Percentiles rank a stretch among this genome's conserved stretches.
These are phyloP conservation scores for Phytophthora vignae DNA, from an alignment of 352 stramenopile species.

Conservation along the genomic window DNA sequence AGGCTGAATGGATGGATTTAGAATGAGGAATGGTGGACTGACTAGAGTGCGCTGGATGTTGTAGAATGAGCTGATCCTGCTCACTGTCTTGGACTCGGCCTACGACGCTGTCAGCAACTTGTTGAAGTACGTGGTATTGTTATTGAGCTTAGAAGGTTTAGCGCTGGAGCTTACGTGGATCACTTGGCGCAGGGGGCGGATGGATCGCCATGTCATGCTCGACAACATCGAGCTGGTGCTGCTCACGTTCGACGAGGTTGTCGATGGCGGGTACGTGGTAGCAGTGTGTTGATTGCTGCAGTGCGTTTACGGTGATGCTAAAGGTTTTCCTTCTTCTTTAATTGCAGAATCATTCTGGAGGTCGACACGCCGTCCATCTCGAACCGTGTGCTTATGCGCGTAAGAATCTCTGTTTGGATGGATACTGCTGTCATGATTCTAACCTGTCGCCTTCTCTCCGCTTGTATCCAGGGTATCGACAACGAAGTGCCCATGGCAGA, in stretches of 20 bases:
- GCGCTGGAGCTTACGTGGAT: constrained; percentile 6
- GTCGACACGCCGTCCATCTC: constrained; percentile 89
- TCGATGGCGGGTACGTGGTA: constrained; percentile 82
- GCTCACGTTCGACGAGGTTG: constrained; percentile 91
- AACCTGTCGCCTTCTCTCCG: constrained; percentile 12
- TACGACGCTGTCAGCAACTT: constrained; percentile 89
- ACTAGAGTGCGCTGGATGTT: constrained; percentile 6
- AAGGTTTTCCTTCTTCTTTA: not conserved
- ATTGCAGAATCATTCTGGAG: constrained; percentile 86
- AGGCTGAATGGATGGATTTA: not conserved
- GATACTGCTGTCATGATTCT: not conserved
- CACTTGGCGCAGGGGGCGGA: constrained; percentile 61
- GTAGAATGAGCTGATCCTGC: constrained; percentile 91
- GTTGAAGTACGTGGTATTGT: constrained; percentile 71
- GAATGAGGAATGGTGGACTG: constrained; percentile 1
- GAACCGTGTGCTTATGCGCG: constrained; percentile 92
- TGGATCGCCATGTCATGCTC: constrained; percentile 90
- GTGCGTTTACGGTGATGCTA: not conserved
- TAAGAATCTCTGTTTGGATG: constrained; percentile 40
- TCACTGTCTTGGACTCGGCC: constrained; percentile 85
- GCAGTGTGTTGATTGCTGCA: not conserved
- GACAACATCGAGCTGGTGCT: constrained; percentile 93
- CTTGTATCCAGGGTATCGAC: constrained; percentile 72
- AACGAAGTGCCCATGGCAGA: constrained; percentile 89
- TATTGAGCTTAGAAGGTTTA: not conserved